A percentile compares a stretch with the other conserved stretches of the same genome.
Evolutionary conservation across 2,329 filamentous ascomycete genomes (phyloP).

Genomic region (Aureobasidium sp.): DNA sequence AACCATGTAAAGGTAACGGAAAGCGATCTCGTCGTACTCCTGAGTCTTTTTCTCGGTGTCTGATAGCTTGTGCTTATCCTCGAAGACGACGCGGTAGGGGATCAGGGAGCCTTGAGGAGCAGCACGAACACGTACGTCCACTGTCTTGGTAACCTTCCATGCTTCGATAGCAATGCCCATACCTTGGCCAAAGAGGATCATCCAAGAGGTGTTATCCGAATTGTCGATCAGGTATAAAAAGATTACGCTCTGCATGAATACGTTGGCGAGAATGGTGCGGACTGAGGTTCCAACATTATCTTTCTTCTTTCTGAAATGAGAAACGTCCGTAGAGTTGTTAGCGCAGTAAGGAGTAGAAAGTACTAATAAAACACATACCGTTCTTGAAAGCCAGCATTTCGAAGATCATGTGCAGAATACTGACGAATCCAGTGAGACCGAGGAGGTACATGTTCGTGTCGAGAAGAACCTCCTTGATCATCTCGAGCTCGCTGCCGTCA

Average conservation of each 20-base stretch:
- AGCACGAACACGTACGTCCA: slow-evolving; percentile 74
- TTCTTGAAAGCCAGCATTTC: slow-evolving; percentile 95
- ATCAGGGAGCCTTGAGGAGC: slow-evolving; percentile 60
- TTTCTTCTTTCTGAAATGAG: slow-evolving; percentile 99
- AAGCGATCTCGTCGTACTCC: slow-evolving; percentile 95
- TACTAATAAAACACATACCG: slow-evolving; percentile 28
- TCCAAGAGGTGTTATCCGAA: slow-evolving; percentile 96
- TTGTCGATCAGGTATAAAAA: slow-evolving; percentile 97
- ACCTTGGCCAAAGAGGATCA: slow-evolving; percentile 91
- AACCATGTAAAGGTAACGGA: slow-evolving; percentile 90
- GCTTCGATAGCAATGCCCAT: slow-evolving; percentile 70
- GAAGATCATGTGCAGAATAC: slow-evolving; percentile 84
- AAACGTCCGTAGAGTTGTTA: slow-evolving; percentile 49
- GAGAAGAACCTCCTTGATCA: slow-evolving; percentile 91
- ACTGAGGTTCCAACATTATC: slow-evolving; percentile 96
- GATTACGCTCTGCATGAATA: slow-evolving; percentile 94
- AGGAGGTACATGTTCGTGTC: slow-evolving; percentile 92
- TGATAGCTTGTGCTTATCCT: slow-evolving; percentile 93
- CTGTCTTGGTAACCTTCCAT: slow-evolving; percentile 96
- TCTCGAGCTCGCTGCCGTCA: slow-evolving; percentile 89
- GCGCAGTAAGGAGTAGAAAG: no score
- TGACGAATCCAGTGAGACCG: slow-evolving; percentile 73
- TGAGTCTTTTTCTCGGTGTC: slow-evolving; percentile 97
- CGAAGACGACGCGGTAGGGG: slow-evolving; percentile 75
- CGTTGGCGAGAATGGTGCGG: slow-evolving; percentile 90